Evolutionary conservation across 1,284 basidiomycete species (phyloP).

Genomic region (Marasmius fiardii): DNA sequence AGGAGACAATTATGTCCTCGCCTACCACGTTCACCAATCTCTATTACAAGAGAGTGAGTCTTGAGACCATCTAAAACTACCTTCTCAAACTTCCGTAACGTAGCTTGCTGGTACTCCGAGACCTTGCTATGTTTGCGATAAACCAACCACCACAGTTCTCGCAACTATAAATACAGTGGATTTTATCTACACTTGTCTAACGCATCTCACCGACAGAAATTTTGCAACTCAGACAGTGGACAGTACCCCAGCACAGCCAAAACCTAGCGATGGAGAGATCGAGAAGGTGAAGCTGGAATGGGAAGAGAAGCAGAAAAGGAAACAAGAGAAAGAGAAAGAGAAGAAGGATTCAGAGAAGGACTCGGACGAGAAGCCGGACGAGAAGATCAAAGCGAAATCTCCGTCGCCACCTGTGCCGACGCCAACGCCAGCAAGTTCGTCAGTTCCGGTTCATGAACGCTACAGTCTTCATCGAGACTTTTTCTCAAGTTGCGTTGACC

Average conservation of each 20-base stretch:
- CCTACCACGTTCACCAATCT: conserved; percentile 64
- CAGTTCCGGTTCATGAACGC: conserved; percentile 43
- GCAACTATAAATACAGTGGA: conserved; percentile 73
- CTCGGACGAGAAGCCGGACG: conserved; percentile 20
- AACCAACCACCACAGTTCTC: conserved; percentile 70
- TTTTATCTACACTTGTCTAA: conserved; percentile 70
- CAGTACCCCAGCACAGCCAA: conserved; percentile 36
- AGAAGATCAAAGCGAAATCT: conserved; percentile 23
- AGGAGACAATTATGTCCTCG: background rate
- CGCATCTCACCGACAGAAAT: conserved; percentile 64
- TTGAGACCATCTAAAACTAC: background rate
- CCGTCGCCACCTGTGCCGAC: conserved; percentile 27
- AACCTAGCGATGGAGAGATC: conserved; percentile 63
- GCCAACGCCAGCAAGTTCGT: conserved; percentile 25
- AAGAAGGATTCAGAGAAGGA: conserved; percentile 37
- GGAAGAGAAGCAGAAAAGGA: conserved; percentile 68
- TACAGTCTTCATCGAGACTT: conserved; percentile 58
- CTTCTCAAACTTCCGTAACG: conserved; percentile 30
- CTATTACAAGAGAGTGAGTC: conserved; percentile 77
- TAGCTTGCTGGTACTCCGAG: conserved; percentile 67
- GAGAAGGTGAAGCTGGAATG: conserved; percentile 73
- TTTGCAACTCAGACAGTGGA: conserved; percentile 61
- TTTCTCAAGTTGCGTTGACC: conserved; percentile 43
- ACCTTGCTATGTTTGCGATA: conserved; percentile 69
- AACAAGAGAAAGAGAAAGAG: conserved; percentile 50